phyloP scores from a whole-genome alignment of 805 yeast species.

The Candida ficus region DNA sequence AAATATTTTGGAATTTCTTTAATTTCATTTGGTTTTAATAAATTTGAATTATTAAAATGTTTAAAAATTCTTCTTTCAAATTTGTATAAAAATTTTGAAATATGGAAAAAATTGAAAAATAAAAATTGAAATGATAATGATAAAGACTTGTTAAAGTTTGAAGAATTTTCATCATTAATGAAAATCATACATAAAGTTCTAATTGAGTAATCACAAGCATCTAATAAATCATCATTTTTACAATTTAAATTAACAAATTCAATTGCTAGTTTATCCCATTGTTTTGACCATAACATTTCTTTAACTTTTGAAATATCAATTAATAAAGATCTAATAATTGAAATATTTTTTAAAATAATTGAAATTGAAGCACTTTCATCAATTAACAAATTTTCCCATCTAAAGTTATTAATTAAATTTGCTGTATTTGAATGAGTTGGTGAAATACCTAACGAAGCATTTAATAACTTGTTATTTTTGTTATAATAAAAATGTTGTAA shows the following conservation, averaged over 20 bases:
- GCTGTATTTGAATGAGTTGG: slow-evolving; percentile 36
- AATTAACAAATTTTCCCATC: slow-evolving; percentile 28
- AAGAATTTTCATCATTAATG: slow-evolving; percentile 22
- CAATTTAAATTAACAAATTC: slow-evolving; percentile 20
- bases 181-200: slow-evolving; percentile 22
- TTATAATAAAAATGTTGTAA: slow-evolving; percentile 31
- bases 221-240: slow-evolving; percentile 23
- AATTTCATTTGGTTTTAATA: slow-evolving; percentile 13
- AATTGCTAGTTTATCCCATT: slow-evolving; percentile 23
- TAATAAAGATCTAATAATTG: slow-evolving; percentile 30
- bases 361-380: slow-evolving; percentile 26
- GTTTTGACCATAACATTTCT: slow-evolving; percentile 34
- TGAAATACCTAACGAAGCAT: slow-evolving; percentile 31
- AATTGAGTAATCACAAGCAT: slow-evolving; percentile 25
- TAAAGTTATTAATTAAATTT: slow-evolving; percentile 32
- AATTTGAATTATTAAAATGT: slow-evolving; percentile 9
- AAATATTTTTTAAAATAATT: slow-evolving; percentile 32
- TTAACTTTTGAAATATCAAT: slow-evolving; percentile 33
- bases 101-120: slow-evolving; percentile 24
- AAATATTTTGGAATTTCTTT: slow-evolving; percentile 20
- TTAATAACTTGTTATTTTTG: slow-evolving; percentile 26
- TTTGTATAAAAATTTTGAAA: slow-evolving; percentile 20
- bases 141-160: slow-evolving; percentile 19
- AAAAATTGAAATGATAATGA: slow-evolving; percentile 21
- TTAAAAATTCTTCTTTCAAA: slow-evolving; percentile 21